A percentile compares a stretch with the other conserved stretches of the same genome.
These are phyloP conservation scores for Coprinopsis strossmayeri DNA, from an alignment of 768 basidiomycete genomes.

Conservation along the genomic window DNA sequence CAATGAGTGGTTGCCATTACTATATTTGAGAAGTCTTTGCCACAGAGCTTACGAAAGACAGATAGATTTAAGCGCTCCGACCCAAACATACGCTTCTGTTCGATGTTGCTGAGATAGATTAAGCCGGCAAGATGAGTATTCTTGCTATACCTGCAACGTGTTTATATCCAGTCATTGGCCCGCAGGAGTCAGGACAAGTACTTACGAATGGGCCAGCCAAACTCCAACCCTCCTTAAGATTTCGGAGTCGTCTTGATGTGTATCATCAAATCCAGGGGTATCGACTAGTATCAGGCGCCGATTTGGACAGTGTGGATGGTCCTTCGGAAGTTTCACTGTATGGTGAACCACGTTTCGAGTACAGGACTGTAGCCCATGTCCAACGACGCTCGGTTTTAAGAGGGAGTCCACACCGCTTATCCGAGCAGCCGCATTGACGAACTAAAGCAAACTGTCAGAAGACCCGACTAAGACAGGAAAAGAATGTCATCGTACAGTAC, in stretches of 20 bases:
- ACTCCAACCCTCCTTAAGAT: conserved; percentile 18
- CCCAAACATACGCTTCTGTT: conserved; percentile 5
- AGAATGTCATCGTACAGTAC: conserved; percentile 7
- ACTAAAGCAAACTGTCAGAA: not conserved
- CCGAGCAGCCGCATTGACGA: not conserved
- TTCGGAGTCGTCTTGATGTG: conserved; percentile 14
- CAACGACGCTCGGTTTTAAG: not conserved
- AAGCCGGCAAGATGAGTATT: conserved; percentile 7
- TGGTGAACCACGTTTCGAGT: not conserved
- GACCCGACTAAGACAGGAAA: not conserved
- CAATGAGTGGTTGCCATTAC: conserved; percentile 11
- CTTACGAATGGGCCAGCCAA: conserved; percentile 18
- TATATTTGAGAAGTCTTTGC: conserved; percentile 2
- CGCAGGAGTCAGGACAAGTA: not conserved
- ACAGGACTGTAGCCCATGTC: not conserved
- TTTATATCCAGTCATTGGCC: not conserved
- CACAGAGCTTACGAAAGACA: conserved; percentile 10
- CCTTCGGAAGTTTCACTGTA: not conserved
- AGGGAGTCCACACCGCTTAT: not conserved
- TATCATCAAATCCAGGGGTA: conserved; percentile 23
- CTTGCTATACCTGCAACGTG: not conserved
- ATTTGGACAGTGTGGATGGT: not conserved
- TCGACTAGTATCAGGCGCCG: not conserved
- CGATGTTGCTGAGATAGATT: conserved; percentile 11
- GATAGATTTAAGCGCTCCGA: conserved; percentile 1